Evolutionary conservation across 805 yeast genomes (phyloP).

Genomic region (Metschnikowia amazonensis): DNA sequence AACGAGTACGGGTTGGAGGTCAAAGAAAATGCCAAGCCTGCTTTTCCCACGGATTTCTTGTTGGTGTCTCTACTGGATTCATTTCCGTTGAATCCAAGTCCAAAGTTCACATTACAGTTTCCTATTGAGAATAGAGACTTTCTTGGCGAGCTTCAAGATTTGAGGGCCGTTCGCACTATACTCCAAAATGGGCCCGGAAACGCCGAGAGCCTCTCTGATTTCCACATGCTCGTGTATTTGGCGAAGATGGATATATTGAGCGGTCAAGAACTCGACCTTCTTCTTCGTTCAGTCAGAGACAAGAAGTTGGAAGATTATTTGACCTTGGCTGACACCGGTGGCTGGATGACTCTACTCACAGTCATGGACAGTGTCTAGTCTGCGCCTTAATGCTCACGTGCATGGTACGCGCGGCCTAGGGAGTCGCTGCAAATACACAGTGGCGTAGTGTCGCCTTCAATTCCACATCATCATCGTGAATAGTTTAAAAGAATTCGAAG

Average conservation of each 20-base stretch:
- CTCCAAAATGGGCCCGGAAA: constrained; percentile 37
- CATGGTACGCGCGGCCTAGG: not conserved
- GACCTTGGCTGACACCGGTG: constrained; percentile 56
- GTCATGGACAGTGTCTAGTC: constrained; percentile 31
- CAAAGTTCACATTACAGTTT: constrained; percentile 53
- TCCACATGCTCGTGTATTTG: constrained; percentile 69
- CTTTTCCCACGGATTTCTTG: constrained; percentile 37
- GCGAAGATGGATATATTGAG: constrained; percentile 54
- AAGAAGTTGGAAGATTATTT: constrained; percentile 44
- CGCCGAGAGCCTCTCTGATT: constrained; percentile 50
- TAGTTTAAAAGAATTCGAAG: not conserved
- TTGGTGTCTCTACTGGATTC: constrained; percentile 89
- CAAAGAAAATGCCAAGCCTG: constrained; percentile 54
- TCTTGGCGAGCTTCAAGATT: constrained; percentile 70
- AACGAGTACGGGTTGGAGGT: constrained; percentile 89
- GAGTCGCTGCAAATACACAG: not conserved
- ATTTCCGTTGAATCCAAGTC: constrained; percentile 64
- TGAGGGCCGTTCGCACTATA: constrained; percentile 49
- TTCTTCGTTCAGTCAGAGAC: constrained; percentile 46
- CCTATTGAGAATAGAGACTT: constrained; percentile 79
- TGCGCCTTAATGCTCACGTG: not conserved
- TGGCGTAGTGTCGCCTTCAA: not conserved
- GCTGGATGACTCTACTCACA: constrained; percentile 79
- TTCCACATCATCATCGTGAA: not conserved
- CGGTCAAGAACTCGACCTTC: constrained; percentile 47